phyloP scores from a whole-genome alignment of 176 grass and related monocot species.

The Zea luxurians region DNA sequence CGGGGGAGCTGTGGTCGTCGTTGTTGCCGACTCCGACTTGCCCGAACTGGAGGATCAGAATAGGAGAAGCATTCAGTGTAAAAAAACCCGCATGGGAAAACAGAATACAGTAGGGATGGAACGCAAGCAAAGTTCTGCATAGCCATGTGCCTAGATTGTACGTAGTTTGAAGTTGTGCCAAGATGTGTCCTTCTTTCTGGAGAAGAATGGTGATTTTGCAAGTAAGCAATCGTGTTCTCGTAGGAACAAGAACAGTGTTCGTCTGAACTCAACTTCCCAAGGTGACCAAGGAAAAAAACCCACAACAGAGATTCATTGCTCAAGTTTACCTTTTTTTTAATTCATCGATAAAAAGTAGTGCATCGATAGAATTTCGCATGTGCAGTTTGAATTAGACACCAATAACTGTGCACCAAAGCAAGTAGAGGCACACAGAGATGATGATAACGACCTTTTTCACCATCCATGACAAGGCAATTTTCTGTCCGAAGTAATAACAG shows the following conservation, averaged over 20 bases:
- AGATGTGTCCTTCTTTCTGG: background rate
- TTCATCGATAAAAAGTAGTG: background rate
- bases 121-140: constrained; percentile 1
- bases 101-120: constrained; percentile 4
- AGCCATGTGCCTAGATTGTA: background rate
- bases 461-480: constrained; percentile 95
- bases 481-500: constrained; percentile 53
- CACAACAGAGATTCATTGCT: no score
- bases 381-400: constrained; percentile 9
- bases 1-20: constrained; percentile 77
- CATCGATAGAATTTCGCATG: background rate
- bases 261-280: no score
- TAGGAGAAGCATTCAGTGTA: constrained; percentile 14
- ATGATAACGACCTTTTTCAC: constrained; percentile 85
- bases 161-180: background rate
- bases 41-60: constrained; percentile 70
- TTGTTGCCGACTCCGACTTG: constrained; percentile 87
- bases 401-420: constrained; percentile 7
- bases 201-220: background rate
- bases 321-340: background rate
- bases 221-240: background rate
- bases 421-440: constrained; percentile 23
- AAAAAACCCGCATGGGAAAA: background rate
- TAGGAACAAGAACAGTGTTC: background rate
- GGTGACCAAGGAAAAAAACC: no score